A percentile compares a stretch with the other conserved stretches of the same genome.
These are phyloP conservation scores for Amphirosellinia nigrospora DNA, from an alignment of 495 filamentous ascomycete genomes.

Conservation along the genomic window DNA sequence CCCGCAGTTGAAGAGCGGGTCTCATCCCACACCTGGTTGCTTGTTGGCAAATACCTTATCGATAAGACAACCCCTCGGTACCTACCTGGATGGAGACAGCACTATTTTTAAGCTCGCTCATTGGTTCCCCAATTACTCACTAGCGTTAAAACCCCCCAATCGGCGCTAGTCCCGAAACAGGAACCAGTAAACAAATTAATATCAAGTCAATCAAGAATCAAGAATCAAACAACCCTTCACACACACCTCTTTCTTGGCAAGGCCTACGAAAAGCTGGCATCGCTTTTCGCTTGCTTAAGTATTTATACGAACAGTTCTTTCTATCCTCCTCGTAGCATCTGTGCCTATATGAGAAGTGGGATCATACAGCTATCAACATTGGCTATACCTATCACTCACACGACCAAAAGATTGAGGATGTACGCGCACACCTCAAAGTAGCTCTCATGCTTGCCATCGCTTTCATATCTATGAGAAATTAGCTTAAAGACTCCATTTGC, in stretches of 20 bases:
- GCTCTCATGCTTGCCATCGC: not conserved
- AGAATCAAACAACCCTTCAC: not conserved
- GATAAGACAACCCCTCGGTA: not conserved
- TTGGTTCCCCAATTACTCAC: not conserved
- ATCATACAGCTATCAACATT: not conserved
- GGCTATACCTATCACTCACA: not conserved
- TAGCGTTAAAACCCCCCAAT: no score
- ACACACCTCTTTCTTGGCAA: not conserved
- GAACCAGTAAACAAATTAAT: slow-evolving; percentile 40
- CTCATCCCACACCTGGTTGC: no score
- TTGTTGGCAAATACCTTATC: no score
- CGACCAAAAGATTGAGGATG: not conserved
- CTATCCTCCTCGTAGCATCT: not conserved
- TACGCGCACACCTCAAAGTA: not conserved
- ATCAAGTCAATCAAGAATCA: not conserved
- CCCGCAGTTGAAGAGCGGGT: not conserved
- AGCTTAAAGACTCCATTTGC: not conserved
- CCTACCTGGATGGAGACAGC: not conserved
- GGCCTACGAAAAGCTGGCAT: not conserved
- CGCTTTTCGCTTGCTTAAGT: not conserved
- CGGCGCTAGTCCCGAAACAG: slow-evolving; percentile 28
- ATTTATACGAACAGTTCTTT: not conserved
- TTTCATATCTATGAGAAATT: not conserved
- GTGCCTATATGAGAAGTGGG: not conserved
- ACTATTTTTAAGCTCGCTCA: not conserved